Conservation (phyloP, 2,329 filamentous ascomycete genomes). For the Stenocarpella maydis region DNA sequence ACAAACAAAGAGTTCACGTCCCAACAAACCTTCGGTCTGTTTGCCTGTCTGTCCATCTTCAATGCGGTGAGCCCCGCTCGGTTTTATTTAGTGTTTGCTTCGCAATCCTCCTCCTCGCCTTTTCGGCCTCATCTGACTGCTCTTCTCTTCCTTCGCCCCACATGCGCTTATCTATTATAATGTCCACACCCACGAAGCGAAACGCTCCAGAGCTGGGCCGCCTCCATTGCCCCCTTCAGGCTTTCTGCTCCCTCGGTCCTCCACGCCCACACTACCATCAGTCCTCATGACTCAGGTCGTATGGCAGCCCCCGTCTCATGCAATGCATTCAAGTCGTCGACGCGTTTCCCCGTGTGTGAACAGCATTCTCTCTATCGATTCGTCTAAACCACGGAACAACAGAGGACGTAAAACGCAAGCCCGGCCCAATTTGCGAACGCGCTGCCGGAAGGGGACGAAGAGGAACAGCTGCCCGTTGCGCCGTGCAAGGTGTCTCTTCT, state of each 20-base stretch:
- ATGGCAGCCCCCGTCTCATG: neutral
- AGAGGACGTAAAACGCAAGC: conserved; percentile 1
- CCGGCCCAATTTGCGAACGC: neutral
- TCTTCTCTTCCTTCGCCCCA: neutral
- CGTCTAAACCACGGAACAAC: conserved; percentile 4
- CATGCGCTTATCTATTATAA: conserved; percentile 12
- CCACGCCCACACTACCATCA: neutral
- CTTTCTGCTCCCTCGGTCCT: neutral
- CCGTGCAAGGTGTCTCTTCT: conserved; percentile 13
- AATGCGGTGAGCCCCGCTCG: neutral
- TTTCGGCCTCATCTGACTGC: neutral
- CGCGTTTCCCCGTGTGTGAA: neutral
- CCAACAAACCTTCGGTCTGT: neutral
- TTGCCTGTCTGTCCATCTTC: neutral
- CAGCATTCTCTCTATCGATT: neutral
- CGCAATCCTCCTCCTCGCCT: neutral
- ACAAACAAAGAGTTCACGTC: neutral
- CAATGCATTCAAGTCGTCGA: conserved; percentile 19
- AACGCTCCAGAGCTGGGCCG: neutral
- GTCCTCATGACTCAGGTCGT: neutral
- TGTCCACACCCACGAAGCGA: conserved; percentile 3
- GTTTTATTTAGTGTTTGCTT: conserved; percentile 2
- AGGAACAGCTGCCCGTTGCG: conserved; percentile 7
- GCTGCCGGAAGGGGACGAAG: neutral
- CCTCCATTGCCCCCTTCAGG: neutral